Conservation (phyloP, 148 eudicot genomes). For the Rhododendron ovatum region DNA sequence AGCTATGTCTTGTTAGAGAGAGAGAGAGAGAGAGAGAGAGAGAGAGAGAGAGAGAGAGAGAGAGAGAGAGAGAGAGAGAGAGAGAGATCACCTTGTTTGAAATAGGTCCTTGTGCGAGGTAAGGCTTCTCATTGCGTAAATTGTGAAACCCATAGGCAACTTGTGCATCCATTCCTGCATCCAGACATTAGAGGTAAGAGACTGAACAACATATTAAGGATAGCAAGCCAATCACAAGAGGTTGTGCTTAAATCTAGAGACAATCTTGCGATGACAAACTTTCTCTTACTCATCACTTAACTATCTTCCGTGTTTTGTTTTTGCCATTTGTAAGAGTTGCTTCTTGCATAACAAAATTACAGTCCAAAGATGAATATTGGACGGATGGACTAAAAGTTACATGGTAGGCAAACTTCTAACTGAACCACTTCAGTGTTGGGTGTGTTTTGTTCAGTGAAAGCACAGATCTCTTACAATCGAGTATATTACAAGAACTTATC, state of each 20-base stretch:
- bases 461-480: neutral
- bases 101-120: slow-evolving; percentile 85
- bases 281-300: neutral
- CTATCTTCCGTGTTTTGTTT: neutral
- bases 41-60: neutral
- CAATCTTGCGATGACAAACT: neutral
- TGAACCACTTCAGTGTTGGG: neutral
- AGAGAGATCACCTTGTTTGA: slow-evolving; percentile 61
- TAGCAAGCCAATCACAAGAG: neutral
- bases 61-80: neutral
- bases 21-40: too few species aligned
- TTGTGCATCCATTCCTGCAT: slow-evolving; percentile 91
- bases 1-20: neutral
- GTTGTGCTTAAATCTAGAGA: neutral
- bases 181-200: neutral
- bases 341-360: neutral
- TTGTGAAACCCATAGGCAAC: slow-evolving; percentile 90
- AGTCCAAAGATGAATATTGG: neutral
- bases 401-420: neutral
- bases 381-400: neutral
- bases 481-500: neutral
- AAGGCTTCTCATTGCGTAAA: slow-evolving; percentile 82
- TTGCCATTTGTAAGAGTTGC: neutral
- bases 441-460: neutral
- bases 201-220: neutral